Percentiles rank a stretch among this genome's conserved stretches.
Evolutionary conservation across 2,329 filamentous ascomycete genomes (phyloP).

Genomic region (Fusarium armeniacum): DNA sequence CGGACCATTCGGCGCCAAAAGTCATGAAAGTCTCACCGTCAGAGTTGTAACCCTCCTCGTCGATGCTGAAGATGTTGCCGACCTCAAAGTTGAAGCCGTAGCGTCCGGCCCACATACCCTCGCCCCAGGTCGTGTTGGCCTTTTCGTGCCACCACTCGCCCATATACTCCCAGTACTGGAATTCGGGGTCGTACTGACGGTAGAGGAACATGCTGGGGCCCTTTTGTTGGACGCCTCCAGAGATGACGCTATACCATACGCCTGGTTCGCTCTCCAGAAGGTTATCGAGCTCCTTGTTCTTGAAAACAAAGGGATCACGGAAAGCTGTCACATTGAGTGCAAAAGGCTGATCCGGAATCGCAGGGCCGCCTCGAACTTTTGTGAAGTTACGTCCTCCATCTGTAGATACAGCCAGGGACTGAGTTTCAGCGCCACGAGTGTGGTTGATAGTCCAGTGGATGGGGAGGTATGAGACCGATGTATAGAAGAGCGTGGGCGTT

Average conservation of each 20-base stretch:
- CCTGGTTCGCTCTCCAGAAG: slow-evolving; percentile 38
- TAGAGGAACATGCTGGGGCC: slow-evolving; percentile 45
- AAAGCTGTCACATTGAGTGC: slow-evolving; percentile 46
- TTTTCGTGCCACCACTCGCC: slow-evolving; percentile 55
- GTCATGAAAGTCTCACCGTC: slow-evolving; percentile 58
- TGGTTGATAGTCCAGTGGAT: slow-evolving; percentile 63
- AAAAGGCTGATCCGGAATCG: slow-evolving; percentile 39
- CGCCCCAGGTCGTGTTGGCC: slow-evolving; percentile 55
- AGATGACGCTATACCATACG: slow-evolving; percentile 44
- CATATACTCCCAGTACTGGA: slow-evolving; percentile 48
- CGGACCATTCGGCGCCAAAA: slow-evolving; percentile 60
- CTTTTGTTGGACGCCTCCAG: slow-evolving; percentile 43
- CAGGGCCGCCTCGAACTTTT: slow-evolving; percentile 43
- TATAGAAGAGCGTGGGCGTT: slow-evolving; percentile 61
- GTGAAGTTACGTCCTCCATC: slow-evolving; percentile 52
- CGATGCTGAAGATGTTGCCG: slow-evolving; percentile 58
- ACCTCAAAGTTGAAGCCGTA: slow-evolving; percentile 63
- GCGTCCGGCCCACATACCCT: slow-evolving; percentile 54
- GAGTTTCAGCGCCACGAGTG: slow-evolving; percentile 61
- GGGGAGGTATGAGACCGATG: slow-evolving; percentile 59
- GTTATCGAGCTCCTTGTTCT: slow-evolving; percentile 39
- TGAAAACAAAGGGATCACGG: slow-evolving; percentile 46
- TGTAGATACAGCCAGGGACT: slow-evolving; percentile 59
- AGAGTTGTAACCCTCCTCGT: slow-evolving; percentile 56
- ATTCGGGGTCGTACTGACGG: slow-evolving; percentile 44